These are phyloP conservation scores for Mixia osmundae DNA, from an alignment of 1,284 basidiomycete genomes.

Conservation along the genomic window DNA sequence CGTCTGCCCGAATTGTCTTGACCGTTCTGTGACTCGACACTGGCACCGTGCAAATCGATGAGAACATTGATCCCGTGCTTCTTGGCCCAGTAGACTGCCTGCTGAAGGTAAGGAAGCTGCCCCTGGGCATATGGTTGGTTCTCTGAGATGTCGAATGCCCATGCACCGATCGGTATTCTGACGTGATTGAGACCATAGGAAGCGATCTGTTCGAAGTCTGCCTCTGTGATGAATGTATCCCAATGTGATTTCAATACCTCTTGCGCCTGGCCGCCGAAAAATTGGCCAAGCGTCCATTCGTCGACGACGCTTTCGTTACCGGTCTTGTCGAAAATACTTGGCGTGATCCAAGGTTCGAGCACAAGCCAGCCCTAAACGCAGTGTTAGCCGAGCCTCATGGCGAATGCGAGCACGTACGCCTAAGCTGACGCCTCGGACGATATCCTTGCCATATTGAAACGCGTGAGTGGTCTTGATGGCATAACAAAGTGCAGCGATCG, in stretches of 20 bases:
- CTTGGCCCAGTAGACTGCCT: conserved; percentile 52
- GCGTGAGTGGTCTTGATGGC: no score
- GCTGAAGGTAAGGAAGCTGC: conserved; percentile 35
- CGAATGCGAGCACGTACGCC: conserved; percentile 7
- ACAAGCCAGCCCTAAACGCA: background rate
- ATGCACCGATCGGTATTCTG: conserved; percentile 68
- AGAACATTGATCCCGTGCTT: conserved; percentile 56
- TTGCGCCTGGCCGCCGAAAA: conserved; percentile 4
- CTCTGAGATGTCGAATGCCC: conserved; percentile 59
- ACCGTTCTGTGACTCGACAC: conserved; percentile 27
- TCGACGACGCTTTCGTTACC: conserved; percentile 4
- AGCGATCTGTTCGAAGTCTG: conserved; percentile 45
- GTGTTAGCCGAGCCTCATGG: no score
- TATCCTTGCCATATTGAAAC: conserved; percentile 3
- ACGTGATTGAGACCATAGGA: conserved; percentile 60
- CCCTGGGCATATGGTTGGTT: conserved; percentile 71
- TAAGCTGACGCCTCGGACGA: conserved; percentile 8
- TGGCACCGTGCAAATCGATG: conserved; percentile 32
- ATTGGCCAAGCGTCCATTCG: conserved; percentile 6
- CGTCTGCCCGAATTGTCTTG: conserved; percentile 64
- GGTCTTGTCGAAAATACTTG: conserved; percentile 4
- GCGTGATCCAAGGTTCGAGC: conserved; percentile 9
- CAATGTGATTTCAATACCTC: conserved; percentile 38
- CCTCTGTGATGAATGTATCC: conserved; percentile 56
- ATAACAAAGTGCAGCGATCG: no score